Conservation (phyloP, 2,329 filamentous ascomycete species). For the Nothophaeocryptopus gaeumannii region DNA sequence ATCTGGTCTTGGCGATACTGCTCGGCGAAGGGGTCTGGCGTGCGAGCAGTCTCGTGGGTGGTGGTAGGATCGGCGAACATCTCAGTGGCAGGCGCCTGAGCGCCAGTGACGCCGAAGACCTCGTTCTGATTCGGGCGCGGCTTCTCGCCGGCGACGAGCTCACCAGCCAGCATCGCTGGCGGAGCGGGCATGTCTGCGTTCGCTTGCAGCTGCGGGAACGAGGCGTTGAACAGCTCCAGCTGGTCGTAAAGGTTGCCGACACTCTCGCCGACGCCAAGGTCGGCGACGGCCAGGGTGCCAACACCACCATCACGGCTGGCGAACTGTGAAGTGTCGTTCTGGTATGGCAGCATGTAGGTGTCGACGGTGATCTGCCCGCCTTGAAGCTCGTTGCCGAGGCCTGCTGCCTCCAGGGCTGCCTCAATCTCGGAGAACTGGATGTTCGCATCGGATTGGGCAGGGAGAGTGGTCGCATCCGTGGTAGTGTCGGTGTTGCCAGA, state of each 20-base stretch:
- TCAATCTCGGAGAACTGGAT: conserved; percentile 23
- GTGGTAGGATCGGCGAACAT: not conserved
- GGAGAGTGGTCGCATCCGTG: conserved; percentile 6
- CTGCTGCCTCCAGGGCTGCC: conserved; percentile 51
- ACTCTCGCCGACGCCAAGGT: not conserved
- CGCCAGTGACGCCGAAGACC: not conserved
- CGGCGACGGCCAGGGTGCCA: not conserved
- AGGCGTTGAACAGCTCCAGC: conserved; percentile 1
- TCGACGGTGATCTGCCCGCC: not conserved
- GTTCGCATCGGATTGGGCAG: not conserved
- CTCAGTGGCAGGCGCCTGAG: not conserved
- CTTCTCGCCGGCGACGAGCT: not conserved
- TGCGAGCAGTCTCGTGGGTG: not conserved
- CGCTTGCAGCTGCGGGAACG: conserved; percentile 2
- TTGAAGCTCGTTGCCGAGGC: not conserved
- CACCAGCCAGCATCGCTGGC: not conserved
- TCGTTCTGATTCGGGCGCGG: not conserved
- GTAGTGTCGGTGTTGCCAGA: conserved; percentile 12
- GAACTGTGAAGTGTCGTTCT: conserved; percentile 1
- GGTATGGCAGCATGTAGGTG: conserved; percentile 1
- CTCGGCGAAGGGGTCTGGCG: not conserved
- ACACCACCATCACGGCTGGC: not conserved
- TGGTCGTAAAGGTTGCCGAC: not conserved
- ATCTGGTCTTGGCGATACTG: conserved; percentile 1
- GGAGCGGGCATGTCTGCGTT: not conserved